Conservation (phyloP, 768 basidiomycete species). For the Tulasnella sp. region DNA sequence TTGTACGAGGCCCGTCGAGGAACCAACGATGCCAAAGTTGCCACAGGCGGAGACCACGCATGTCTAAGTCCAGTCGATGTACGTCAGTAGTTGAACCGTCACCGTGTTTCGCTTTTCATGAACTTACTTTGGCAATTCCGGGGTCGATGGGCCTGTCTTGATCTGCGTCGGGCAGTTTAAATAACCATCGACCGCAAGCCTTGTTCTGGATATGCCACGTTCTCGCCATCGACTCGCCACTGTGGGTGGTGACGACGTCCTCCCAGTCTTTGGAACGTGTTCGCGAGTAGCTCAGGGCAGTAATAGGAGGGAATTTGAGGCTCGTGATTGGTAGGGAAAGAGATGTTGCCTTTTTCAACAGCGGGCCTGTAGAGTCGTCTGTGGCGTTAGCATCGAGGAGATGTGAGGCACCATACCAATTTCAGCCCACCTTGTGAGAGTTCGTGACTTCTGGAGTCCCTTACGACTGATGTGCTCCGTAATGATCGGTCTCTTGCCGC, state of each 20-base stretch:
- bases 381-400: not conserved
- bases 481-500: slow-evolving; percentile 83
- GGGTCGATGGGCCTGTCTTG: not conserved
- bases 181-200: slow-evolving; percentile 42
- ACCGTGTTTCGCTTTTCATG: not conserved
- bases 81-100: not conserved
- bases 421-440: slow-evolving; percentile 95
- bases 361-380: slow-evolving; percentile 45
- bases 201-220: slow-evolving; percentile 85
- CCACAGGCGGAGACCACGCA: slow-evolving; percentile 78
- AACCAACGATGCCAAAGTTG: slow-evolving; percentile 84
- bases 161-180: not conserved
- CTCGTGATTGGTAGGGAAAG: slow-evolving; percentile 69
- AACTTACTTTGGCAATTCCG: slow-evolving; percentile 63
- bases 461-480: slow-evolving; percentile 82
- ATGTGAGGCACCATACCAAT: slow-evolving; percentile 12
- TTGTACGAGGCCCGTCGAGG: slow-evolving; percentile 64
- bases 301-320: slow-evolving; percentile 76
- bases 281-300: slow-evolving; percentile 65
- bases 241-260: slow-evolving; percentile 84
- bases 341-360: slow-evolving; percentile 67
- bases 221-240: slow-evolving; percentile 69
- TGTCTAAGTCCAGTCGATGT: not conserved
- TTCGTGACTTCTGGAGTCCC: slow-evolving; percentile 91
- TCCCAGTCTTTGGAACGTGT: slow-evolving; percentile 93